A percentile compares a stretch with the other conserved stretches of the same genome.
Conservation (phyloP, 2,329 filamentous ascomycete species). For the Aspergillus fumigatus region DNA sequence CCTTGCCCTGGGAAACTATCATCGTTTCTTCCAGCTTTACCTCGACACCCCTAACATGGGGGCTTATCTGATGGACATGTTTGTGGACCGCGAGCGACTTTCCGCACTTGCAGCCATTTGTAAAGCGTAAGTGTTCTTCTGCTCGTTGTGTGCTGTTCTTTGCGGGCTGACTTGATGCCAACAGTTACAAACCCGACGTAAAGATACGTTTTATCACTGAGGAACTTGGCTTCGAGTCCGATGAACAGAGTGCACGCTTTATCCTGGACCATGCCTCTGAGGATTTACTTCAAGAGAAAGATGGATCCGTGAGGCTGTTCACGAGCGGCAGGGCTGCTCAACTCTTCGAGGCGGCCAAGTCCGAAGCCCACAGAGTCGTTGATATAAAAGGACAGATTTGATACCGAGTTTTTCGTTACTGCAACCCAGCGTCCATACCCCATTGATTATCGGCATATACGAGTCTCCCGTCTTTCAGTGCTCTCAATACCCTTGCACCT, state of each 20-base stretch:
- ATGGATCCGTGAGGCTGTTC: slow-evolving; percentile 68
- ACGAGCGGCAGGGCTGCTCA: slow-evolving; percentile 67
- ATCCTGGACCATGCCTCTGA: slow-evolving; percentile 75
- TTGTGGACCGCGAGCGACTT: slow-evolving; percentile 88
- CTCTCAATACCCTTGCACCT: slow-evolving; percentile 6
- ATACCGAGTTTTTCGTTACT: slow-evolving; percentile 12
- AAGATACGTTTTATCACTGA: slow-evolving; percentile 88
- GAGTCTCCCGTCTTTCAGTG: neutral
- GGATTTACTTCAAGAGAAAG: slow-evolving; percentile 70
- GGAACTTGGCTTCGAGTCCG: slow-evolving; percentile 91
- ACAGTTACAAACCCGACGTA: slow-evolving; percentile 87
- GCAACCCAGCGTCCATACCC: neutral
- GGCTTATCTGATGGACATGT: slow-evolving; percentile 98
- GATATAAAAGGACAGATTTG: slow-evolving; percentile 95
- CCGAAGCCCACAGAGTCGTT: slow-evolving; percentile 74
- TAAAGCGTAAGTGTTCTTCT: slow-evolving; percentile 71
- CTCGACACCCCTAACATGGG: slow-evolving; percentile 94
- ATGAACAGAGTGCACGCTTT: slow-evolving; percentile 86
- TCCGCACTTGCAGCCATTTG: slow-evolving; percentile 87
- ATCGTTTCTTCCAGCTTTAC: slow-evolving; percentile 96
- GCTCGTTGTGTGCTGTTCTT: neutral
- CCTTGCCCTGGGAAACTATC: slow-evolving; percentile 89
- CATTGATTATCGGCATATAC: neutral
- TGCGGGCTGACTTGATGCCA: slow-evolving; percentile 42
- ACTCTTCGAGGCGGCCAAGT: slow-evolving; percentile 70